Conservation (phyloP, 1,284 basidiomycete species). For the Volvariella volvacea region DNA sequence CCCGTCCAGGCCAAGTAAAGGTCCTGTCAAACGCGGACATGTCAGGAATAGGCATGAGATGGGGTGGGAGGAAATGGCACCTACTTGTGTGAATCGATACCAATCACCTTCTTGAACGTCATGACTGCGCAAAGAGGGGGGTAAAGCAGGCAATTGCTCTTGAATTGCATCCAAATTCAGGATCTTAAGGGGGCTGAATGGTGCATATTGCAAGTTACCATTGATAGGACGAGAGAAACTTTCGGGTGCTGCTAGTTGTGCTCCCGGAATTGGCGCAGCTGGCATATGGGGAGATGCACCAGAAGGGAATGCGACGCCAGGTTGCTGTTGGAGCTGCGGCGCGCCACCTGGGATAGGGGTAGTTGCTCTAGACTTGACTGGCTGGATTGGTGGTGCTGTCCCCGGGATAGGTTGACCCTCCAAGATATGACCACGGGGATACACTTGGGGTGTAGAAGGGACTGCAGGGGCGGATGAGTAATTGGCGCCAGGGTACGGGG, state of each 20-base stretch:
- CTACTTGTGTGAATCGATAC: conserved; percentile 66
- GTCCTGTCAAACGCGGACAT: conserved; percentile 37
- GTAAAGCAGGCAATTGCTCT: conserved; percentile 61
- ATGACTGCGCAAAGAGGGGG: conserved; percentile 62
- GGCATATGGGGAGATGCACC: conserved; percentile 26
- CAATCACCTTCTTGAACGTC: conserved; percentile 73
- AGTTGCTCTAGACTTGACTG: conserved; percentile 23
- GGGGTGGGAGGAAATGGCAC: conserved; percentile 12
- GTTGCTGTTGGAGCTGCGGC: conserved; percentile 14
- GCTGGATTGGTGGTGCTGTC: neutral
- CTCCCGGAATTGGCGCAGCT: conserved; percentile 19
- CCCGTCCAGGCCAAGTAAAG: conserved; percentile 65
- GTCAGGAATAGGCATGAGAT: conserved; percentile 3
- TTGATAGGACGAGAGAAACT: conserved; percentile 67
- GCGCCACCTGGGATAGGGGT: conserved; percentile 24
- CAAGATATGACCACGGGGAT: conserved; percentile 46
- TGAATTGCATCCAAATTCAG: conserved; percentile 69
- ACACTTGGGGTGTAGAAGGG: conserved; percentile 30
- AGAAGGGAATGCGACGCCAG: conserved; percentile 22
- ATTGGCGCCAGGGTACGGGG: conserved; percentile 24
- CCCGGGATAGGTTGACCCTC: conserved; percentile 35
- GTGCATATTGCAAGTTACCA: conserved; percentile 56
- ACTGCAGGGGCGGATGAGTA: conserved; percentile 23
- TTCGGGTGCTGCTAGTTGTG: conserved; percentile 55
- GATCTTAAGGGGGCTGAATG: conserved; percentile 63